Percentiles rank a stretch among this genome's conserved stretches.
phyloP scores from a whole-genome alignment of 805 yeast species.

The Sugiyamaella lignohabitans region DNA sequence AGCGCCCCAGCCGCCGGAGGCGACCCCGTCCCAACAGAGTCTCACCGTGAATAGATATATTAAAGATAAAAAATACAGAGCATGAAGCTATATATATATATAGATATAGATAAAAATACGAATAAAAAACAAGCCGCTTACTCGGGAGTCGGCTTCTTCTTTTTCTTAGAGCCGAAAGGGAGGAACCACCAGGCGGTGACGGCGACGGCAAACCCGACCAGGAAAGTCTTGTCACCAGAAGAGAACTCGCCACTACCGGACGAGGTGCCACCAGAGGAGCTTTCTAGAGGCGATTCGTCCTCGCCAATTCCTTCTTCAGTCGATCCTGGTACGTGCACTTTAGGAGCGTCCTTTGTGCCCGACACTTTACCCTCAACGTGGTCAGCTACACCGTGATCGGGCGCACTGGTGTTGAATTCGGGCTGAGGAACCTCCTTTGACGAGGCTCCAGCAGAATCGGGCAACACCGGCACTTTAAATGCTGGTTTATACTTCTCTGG shows the following conservation, averaged over 20 bases:
- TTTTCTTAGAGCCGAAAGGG: constrained; percentile 20
- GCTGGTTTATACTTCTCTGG: constrained; percentile 7
- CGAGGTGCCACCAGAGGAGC: neutral
- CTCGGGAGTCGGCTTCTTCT: constrained; percentile 12
- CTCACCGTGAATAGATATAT: too few species aligned
- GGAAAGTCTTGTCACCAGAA: constrained; percentile 29
- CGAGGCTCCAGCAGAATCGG: constrained; percentile 19
- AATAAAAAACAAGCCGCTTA: too few species aligned
- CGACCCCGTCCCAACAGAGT: too few species aligned
- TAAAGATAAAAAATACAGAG: too few species aligned
- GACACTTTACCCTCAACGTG: constrained; percentile 13
- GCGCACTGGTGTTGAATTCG: constrained; percentile 12
- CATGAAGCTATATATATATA: too few species aligned
- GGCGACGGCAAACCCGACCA: constrained; percentile 28
- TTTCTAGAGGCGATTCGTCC: neutral
- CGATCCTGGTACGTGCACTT: constrained; percentile 15
- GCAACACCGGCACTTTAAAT: constrained; percentile 29
- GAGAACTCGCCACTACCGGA: constrained; percentile 17
- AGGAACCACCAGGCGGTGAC: constrained; percentile 35
- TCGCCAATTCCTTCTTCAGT: constrained; percentile 2
- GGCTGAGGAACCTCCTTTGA: constrained; percentile 10
- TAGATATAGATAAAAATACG: too few species aligned
- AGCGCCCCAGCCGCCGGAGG: too few species aligned
- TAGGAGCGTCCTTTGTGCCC: constrained; percentile 21
- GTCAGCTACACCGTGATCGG: constrained; percentile 23